Evolutionary conservation across 495 filamentous ascomycete species (phyloP).

Genomic region (Daldinia bambusicola): DNA sequence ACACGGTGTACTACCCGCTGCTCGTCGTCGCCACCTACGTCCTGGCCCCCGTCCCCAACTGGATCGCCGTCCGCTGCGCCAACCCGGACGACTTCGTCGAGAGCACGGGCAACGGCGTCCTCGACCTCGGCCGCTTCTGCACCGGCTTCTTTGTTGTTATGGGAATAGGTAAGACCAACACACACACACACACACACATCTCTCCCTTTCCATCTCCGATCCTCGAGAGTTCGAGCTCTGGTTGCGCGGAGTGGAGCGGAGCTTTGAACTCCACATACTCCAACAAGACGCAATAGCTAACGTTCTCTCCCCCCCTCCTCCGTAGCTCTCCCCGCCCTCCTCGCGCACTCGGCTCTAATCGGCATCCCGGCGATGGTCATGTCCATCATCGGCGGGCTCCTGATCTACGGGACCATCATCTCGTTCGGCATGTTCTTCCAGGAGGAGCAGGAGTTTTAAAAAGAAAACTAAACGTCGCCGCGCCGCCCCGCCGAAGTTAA

Average conservation of each 20-base stretch:
- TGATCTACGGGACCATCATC: slow-evolving; percentile 98
- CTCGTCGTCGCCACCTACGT: slow-evolving; percentile 96
- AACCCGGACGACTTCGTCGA: slow-evolving; percentile 98
- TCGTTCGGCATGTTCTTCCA: slow-evolving; percentile 98
- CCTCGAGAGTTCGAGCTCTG: neutral
- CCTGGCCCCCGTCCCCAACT: slow-evolving; percentile 93
- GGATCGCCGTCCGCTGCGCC: slow-evolving; percentile 85
- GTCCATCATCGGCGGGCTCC: slow-evolving; percentile 87
- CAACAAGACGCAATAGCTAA: no score
- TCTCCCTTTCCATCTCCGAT: no score
- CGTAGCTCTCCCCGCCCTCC: slow-evolving; percentile 85
- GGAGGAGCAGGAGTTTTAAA: slow-evolving; percentile 85
- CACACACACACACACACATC: no score
- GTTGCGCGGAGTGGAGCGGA: neutral
- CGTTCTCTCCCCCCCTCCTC: neutral
- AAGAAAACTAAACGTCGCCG: no score
- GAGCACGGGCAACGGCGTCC: slow-evolving; percentile 76
- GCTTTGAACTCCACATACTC: no score
- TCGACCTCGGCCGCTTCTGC: slow-evolving; percentile 93
- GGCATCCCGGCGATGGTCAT: slow-evolving; percentile 88
- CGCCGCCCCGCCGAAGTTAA: no score
- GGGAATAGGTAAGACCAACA: slow-evolving; percentile 96
- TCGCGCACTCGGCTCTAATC: slow-evolving; percentile 87
- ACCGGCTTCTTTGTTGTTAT: slow-evolving; percentile 98
- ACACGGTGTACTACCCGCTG: slow-evolving; percentile 89